A percentile compares a stretch with the other conserved stretches of the same genome.
These are phyloP conservation scores for Plenodomus lindquistii DNA, from an alignment of 2,329 filamentous ascomycete species.

Conservation along the genomic window DNA sequence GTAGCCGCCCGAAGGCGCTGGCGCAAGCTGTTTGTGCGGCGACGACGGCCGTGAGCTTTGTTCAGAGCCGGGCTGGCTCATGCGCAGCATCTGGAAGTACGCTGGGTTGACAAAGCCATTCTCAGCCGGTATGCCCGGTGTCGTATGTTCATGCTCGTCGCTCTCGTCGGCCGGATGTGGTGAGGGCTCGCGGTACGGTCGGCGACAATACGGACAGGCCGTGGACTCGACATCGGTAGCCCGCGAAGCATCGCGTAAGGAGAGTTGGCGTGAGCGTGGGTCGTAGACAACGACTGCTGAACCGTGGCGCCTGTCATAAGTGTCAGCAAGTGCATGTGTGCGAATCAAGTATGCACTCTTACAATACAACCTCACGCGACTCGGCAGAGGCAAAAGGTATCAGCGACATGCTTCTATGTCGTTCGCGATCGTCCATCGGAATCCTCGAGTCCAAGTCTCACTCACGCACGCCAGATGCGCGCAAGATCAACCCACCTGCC, in stretches of 20 bases:
- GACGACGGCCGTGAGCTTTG: slow-evolving; percentile 53
- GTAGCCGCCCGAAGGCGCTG: slow-evolving; percentile 33
- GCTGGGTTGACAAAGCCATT: slow-evolving; percentile 83
- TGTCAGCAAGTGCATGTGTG: slow-evolving; percentile 13
- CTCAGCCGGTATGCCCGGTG: slow-evolving; percentile 38
- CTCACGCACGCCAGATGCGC: slow-evolving; percentile 1
- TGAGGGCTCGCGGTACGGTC: slow-evolving; percentile 61
- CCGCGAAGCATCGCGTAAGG: slow-evolving; percentile 68
- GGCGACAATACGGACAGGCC: slow-evolving; percentile 90
- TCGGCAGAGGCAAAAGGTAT: slow-evolving; percentile 76
- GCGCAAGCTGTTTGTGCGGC: slow-evolving; percentile 51
- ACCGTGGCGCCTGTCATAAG: slow-evolving; percentile 73
- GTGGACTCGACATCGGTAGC: slow-evolving; percentile 59
- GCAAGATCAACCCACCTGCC: slow-evolving; percentile 2
- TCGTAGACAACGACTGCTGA: slow-evolving; percentile 93
- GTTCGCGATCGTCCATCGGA: slow-evolving; percentile 39
- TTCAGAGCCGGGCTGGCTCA: slow-evolving; percentile 58
- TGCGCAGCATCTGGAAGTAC: slow-evolving; percentile 91
- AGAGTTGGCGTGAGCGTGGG: slow-evolving; percentile 79
- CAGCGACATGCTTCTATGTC: slow-evolving; percentile 62
- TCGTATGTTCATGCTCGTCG: slow-evolving; percentile 39
- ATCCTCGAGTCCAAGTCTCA: neutral
- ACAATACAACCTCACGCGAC: slow-evolving; percentile 80
- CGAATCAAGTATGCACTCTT: slow-evolving; percentile 46
- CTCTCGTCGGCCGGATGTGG: slow-evolving; percentile 36